A percentile compares a stretch with the other conserved stretches of the same genome.
phyloP scores from a whole-genome alignment of 257 asterid species.

The Nicotiana sylvestris region DNA sequence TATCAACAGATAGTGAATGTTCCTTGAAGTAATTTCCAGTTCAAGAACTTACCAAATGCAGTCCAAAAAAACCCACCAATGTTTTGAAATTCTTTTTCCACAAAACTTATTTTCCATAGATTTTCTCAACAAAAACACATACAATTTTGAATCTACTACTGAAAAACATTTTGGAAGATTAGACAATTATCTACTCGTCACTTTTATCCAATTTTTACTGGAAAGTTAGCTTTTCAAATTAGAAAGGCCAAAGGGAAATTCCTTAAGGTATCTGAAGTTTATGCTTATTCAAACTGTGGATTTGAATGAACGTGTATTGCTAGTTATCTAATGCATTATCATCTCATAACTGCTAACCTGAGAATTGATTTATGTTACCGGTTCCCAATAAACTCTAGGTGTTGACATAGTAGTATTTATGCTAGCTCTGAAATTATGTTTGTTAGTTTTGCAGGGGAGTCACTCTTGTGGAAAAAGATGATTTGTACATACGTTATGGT shows the following conservation, averaged over 20 bases:
- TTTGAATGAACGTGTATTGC: not conserved
- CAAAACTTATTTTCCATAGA: not conserved
- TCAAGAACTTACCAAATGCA: not conserved
- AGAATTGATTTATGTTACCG: not conserved
- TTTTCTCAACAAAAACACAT: not conserved
- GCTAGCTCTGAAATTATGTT: not conserved
- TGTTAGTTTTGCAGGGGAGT: slow-evolving; percentile 5
- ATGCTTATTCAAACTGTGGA: not conserved
- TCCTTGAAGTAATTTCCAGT: not conserved
- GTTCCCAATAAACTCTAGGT: not conserved
- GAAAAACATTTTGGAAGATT: not conserved
- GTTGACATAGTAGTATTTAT: not conserved
- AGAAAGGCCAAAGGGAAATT: not conserved
- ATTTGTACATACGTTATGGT: not conserved
- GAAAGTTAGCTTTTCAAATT: not conserved
- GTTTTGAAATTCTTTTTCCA: not conserved
- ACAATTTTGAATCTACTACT: not conserved
- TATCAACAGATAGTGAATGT: not conserved
- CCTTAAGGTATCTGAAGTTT: not conserved
- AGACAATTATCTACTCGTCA: not conserved
- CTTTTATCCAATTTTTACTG: not conserved
- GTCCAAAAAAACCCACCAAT: not conserved
- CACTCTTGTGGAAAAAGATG: not conserved
- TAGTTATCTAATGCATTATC: not conserved
- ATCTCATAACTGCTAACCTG: not conserved